Percentiles rank a stretch among this genome's conserved stretches.
Conservation (phyloP, 148 eudicot species). For the Rhododendron simsii region DNA sequence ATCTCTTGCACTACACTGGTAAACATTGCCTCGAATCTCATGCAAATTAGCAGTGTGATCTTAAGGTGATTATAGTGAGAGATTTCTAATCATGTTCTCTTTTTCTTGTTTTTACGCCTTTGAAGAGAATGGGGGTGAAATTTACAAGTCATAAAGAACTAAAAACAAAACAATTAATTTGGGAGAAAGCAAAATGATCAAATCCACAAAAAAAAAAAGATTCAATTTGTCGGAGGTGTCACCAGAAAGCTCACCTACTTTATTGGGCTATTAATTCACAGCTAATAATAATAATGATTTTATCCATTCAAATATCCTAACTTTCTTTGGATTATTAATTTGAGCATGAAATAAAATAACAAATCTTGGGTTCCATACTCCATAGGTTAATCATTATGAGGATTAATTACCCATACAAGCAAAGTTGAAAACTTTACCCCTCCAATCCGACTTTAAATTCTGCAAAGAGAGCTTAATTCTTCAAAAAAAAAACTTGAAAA, state of each 20-base stretch:
- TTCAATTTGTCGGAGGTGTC: conserved; percentile 12
- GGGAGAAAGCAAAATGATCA: conserved; percentile 1
- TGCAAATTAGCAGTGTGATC: conserved; percentile 23
- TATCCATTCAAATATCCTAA: neutral
- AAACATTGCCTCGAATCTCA: conserved; percentile 15
- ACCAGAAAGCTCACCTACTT: conserved; percentile 8
- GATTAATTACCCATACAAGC: neutral
- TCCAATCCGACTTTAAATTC: too few relatives aligned
- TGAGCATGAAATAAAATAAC: conserved; percentile 2
- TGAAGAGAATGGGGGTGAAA: neutral
- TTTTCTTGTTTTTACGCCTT: neutral
- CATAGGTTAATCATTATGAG: neutral
- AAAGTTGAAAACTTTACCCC: neutral
- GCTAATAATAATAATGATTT: neutral
- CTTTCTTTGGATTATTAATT: neutral
- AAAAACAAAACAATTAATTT: conserved; percentile 4
- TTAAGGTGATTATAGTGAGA: conserved; percentile 30
- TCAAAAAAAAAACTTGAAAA: neutral
- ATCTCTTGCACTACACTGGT: conserved; percentile 6
- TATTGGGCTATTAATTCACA: neutral
- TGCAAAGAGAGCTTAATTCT: too few relatives aligned
- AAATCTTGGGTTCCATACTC: neutral
- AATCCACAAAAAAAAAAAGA: neutral
- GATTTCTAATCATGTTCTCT: conserved; percentile 19
- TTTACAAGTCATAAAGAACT: conserved; percentile 2